Conservation (phyloP, 2,329 filamentous ascomycete genomes). For the Tolypocladium endophyticum region DNA sequence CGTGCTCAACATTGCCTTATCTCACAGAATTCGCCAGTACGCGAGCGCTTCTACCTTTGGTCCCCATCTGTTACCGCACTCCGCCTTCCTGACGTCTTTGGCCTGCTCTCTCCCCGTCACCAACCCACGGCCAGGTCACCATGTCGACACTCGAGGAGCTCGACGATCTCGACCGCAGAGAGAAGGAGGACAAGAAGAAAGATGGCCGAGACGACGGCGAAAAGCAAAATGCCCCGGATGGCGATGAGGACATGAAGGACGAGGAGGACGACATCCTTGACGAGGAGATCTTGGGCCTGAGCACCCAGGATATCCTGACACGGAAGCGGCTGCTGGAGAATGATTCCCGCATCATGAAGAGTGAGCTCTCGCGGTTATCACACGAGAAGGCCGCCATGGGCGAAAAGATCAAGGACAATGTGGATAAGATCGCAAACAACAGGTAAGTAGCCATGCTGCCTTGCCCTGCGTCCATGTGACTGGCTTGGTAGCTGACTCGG, state of each 20-base stretch:
- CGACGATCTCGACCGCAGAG: constrained; percentile 74
- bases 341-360: constrained; percentile 97
- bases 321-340: constrained; percentile 90
- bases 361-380: constrained; percentile 84
- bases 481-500: constrained; percentile 3
- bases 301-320: constrained; percentile 89
- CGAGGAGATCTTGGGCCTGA: constrained; percentile 84
- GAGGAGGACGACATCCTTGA: constrained; percentile 71
- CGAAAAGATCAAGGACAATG: constrained; percentile 98
- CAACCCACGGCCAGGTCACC: constrained; percentile 12
- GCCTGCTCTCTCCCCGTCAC: neutral
- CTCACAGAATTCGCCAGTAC: neutral
- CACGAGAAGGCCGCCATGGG: constrained; percentile 95
- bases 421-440: constrained; percentile 99
- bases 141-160: constrained; percentile 93
- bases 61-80: neutral
- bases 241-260: constrained; percentile 88
- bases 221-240: constrained; percentile 43
- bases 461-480: too few species aligned
- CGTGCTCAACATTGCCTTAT: neutral
- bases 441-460: constrained; percentile 44
- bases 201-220: constrained; percentile 21
- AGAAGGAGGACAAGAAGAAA: constrained; percentile 57
- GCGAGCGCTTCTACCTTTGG: neutral
- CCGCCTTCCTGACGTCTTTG: neutral